Conservation (phyloP, 352 stramenopile genomes). For the Pythium guiyangense region DNA sequence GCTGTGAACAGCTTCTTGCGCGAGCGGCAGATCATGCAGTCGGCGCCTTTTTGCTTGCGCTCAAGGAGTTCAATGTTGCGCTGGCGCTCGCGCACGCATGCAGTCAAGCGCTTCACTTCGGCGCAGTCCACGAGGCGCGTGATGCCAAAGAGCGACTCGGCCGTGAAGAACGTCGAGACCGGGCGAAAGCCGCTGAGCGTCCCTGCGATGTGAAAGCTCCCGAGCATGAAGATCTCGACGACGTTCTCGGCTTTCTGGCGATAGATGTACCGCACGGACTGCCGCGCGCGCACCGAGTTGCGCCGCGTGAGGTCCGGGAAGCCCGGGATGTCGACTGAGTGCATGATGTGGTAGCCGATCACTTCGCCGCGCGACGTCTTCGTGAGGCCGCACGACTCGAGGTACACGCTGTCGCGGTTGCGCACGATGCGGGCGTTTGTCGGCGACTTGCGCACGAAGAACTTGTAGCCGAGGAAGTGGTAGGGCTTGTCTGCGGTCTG, state of each 20-base stretch:
- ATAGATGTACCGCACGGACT: constrained; percentile 54
- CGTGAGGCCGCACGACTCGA: constrained; percentile 52
- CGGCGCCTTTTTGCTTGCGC: constrained; percentile 5
- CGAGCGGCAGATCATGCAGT: constrained; percentile 30
- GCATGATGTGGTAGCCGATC: constrained; percentile 64
- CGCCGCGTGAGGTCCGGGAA: constrained; percentile 42
- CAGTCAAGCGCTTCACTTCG: constrained; percentile 48
- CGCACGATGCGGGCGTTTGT: constrained; percentile 38
- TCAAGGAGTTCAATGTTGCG: constrained; percentile 28
- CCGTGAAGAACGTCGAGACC: constrained; percentile 34
- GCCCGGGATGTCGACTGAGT: constrained; percentile 49
- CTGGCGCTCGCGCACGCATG: constrained; percentile 37
- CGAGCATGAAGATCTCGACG: constrained; percentile 65
- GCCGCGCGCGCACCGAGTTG: constrained; percentile 49
- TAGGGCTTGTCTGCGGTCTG: constrained; percentile 39
- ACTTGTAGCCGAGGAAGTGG: constrained; percentile 71
- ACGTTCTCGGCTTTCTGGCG: constrained; percentile 41
- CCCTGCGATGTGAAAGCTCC: constrained; percentile 40
- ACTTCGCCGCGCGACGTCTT: constrained; percentile 29
- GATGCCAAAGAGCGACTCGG: constrained; percentile 41
- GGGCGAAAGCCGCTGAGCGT: constrained; percentile 26
- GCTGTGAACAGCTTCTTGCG: constrained; percentile 32
- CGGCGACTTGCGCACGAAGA: constrained; percentile 45
- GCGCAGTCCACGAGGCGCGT: constrained; percentile 41
- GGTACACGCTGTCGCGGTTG: constrained; percentile 53